Conservation (phyloP, 345 rosid species). For the Raphanus raphanistrum region DNA sequence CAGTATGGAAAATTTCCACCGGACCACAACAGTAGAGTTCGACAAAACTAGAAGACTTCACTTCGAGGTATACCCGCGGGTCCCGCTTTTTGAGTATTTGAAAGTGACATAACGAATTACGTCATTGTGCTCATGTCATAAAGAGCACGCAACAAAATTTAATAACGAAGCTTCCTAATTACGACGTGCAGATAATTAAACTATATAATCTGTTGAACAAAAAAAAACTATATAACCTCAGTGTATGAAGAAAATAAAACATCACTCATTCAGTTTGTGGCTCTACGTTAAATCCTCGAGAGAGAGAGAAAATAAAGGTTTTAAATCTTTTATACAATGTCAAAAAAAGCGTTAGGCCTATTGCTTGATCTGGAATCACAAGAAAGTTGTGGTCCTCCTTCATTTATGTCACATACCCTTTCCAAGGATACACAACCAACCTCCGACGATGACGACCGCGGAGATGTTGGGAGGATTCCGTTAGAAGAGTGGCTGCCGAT, state of each 20-base stretch:
- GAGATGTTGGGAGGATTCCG: constrained; percentile 20
- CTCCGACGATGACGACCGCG: constrained; percentile 29
- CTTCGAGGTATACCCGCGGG: neutral
- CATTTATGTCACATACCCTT: constrained; percentile 26
- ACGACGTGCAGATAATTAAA: neutral
- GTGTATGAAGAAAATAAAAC: neutral
- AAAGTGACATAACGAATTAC: constrained; percentile 24
- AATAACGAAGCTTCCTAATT: neutral
- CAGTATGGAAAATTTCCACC: neutral
- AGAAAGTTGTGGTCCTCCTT: constrained; percentile 29
- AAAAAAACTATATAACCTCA: constrained; percentile 3
- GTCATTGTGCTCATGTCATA: constrained; percentile 23
- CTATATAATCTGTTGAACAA: neutral
- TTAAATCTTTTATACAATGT: constrained; percentile 15
- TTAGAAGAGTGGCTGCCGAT: constrained; percentile 74
- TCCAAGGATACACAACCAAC: constrained; percentile 18
- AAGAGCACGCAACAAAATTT: neutral
- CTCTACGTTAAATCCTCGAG: neutral
- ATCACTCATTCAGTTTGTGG: constrained; percentile 2
- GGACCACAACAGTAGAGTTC: neutral
- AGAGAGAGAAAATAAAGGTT: neutral
- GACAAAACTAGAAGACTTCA: constrained; percentile 8
- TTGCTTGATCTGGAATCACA: constrained; percentile 35
- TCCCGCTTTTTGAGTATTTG: neutral
- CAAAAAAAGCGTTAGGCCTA: neutral